Percentiles rank a stretch among this genome's conserved stretches.
Conservation (phyloP, 306 rosid species). For the Canavalia ensiformis region DNA sequence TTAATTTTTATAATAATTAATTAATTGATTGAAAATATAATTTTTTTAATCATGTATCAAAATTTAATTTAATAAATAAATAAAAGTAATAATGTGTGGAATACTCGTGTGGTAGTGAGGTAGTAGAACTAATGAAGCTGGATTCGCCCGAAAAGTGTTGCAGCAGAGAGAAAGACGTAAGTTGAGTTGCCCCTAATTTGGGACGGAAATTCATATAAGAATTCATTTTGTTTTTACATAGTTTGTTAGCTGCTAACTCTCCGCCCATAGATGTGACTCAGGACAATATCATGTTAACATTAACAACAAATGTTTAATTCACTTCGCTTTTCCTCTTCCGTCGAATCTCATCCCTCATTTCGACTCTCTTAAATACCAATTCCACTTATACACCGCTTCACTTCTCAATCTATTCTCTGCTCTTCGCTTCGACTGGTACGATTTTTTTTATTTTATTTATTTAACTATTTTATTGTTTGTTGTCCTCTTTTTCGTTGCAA, state of each 20-base stretch:
- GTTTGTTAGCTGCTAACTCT: neutral
- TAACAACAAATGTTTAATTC: neutral
- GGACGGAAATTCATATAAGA: neutral
- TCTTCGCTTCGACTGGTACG: constrained; percentile 27
- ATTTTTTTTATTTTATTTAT: neutral
- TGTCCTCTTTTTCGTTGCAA: neutral
- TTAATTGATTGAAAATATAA: no score
- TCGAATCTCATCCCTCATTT: neutral
- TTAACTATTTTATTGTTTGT: neutral
- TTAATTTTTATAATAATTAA: no score
- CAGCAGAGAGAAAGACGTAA: neutral
- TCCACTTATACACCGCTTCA: neutral
- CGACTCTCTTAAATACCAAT: constrained; percentile 17
- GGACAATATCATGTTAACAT: neutral
- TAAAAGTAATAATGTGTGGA: no score
- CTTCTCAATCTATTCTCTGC: neutral
- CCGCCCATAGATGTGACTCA: neutral
- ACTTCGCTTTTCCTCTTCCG: neutral
- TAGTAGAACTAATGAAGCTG: neutral
- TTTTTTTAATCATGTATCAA: no score
- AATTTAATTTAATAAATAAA: no score
- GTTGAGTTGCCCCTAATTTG: neutral
- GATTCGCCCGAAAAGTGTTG: neutral
- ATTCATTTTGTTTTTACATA: neutral
- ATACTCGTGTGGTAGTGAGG: no score